Evolutionary conservation across 768 basidiomycete genomes (phyloP), one percentile per base, ranked within the genome.

Genomic region (Exsudoporus frostii): DNA sequence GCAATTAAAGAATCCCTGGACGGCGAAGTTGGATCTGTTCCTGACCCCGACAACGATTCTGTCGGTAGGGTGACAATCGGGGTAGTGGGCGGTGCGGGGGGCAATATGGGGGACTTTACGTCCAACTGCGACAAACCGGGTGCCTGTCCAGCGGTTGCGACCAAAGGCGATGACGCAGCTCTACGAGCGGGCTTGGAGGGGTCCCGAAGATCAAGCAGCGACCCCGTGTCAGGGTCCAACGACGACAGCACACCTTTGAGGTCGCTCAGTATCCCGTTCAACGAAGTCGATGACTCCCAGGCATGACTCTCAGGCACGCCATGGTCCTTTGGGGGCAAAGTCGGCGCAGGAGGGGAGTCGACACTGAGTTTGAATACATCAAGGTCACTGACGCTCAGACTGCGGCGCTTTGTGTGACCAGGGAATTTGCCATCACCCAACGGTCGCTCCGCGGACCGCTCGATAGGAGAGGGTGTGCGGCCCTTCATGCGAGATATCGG

Each of bases 201-300:
- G 66, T 88, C 85, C 55, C 72, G 76, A 41, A 91, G 79, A 65
- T 84, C 85, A 51, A 91, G 73, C 22, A 76, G 67, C 42, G 79
- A 66, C 37, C 70, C 69, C 42, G 77, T 74, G 33, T 77, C 73
- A 43, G 84, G 78, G 57, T 86, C 88, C 55, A 90, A 71, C 54
- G 84, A 80, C 56, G 79, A 80, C 51, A 90, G 75, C 69, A 86
- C 81, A 51, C 85, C 88, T 69, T 82, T 79, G 71, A 92, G 86
- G 54, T 90, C 84, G 58, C 78, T 80, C 45, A 91, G 72, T 56
- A 91, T 79, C 37, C 84, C 85, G 63, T 75, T 76, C 33, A 88
- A 68, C 5, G 80, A 73, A 50, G 69, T 51, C 17, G 74, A 71
- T 44, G 68, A 70, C 1, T 75, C 77, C 78, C 76, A 79, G 24